A percentile compares a stretch with the other conserved stretches of the same genome.
phyloP scores from a whole-genome alignment of 306 rosid genomes.

The Malus fusca region DNA sequence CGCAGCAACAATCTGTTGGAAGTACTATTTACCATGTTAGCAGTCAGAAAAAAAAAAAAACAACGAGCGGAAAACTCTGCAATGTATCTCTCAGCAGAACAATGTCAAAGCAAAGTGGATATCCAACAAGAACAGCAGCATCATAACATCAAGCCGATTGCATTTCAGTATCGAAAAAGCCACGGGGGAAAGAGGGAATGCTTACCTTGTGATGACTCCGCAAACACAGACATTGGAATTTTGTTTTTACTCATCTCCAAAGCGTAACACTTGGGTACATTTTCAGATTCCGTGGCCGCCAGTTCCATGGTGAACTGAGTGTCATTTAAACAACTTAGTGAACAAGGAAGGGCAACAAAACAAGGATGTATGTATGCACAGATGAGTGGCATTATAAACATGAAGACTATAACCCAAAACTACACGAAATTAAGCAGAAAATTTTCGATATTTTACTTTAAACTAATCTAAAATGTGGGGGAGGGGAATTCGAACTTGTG shows the following conservation, averaged over 20 bases:
- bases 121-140: not conserved
- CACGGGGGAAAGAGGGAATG: not conserved
- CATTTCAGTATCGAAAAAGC: not conserved
- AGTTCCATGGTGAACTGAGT: slow-evolving; percentile 82
- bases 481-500: too few relatives aligned
- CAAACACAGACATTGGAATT: slow-evolving; percentile 74
- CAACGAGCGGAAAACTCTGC: not conserved
- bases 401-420: not conserved
- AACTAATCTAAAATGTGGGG: too few relatives aligned
- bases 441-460: too few relatives aligned
- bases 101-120: not conserved
- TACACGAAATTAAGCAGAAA: too few relatives aligned
- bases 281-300: slow-evolving; percentile 58
- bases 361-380: not conserved
- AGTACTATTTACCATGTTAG: not conserved
- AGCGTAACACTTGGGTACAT: slow-evolving; percentile 43
- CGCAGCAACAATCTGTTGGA: not conserved
- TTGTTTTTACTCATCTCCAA: slow-evolving; percentile 65
- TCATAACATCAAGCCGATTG: not conserved
- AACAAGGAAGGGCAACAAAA: slow-evolving; percentile 7
- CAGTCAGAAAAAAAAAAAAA: not conserved
- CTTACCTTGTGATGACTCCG: slow-evolving; percentile 69
- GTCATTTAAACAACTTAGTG: slow-evolving; percentile 25
- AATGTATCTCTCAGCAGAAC: not conserved
- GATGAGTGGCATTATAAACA: not conserved